A percentile compares a stretch with the other conserved stretches of the same genome.
Evolutionary conservation across 2,329 filamentous ascomycete species (phyloP).

Genomic region (Lasiodiplodia theobromae): DNA sequence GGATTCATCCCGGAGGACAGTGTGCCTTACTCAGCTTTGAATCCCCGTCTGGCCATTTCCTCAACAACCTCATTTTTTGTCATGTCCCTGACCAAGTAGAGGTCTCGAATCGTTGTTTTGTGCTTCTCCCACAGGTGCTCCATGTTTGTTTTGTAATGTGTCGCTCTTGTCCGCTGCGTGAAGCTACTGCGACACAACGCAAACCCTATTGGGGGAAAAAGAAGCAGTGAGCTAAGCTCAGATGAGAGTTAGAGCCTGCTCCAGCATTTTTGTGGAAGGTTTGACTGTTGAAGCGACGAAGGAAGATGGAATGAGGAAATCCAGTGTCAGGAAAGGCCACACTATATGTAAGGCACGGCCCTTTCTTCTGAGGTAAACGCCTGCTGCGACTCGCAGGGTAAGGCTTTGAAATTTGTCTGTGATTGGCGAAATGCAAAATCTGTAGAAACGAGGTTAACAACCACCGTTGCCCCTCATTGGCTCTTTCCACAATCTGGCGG

Average conservation of each 20-base stretch:
- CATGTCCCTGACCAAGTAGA: slow-evolving; percentile 26
- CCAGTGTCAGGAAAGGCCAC: too few species aligned
- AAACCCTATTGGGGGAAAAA: not conserved
- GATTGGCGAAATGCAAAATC: slow-evolving; percentile 1
- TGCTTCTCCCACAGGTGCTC: slow-evolving; percentile 34
- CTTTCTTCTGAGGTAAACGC: too few species aligned
- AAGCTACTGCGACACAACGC: not conserved
- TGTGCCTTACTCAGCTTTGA: slow-evolving; percentile 24
- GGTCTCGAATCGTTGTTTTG: slow-evolving; percentile 35
- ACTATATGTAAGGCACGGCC: too few species aligned
- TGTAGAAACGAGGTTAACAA: not conserved
- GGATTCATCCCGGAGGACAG: not conserved
- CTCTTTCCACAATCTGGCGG: not conserved
- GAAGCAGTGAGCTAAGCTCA: too few species aligned
- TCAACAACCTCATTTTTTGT: slow-evolving; percentile 12
- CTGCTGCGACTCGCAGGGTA: not conserved
- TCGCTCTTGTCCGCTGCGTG: not conserved
- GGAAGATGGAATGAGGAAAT: too few species aligned
- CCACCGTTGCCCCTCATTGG: not conserved
- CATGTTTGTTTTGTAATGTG: not conserved
- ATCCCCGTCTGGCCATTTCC: slow-evolving; percentile 3
- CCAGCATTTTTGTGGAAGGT: too few species aligned
- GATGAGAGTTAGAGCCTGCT: too few species aligned
- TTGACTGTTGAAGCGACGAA: too few species aligned
- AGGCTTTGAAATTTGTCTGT: not conserved